Evolutionary conservation across 164 flowering plant species (phyloP).

Genomic region (Nelumbo lutea): DNA sequence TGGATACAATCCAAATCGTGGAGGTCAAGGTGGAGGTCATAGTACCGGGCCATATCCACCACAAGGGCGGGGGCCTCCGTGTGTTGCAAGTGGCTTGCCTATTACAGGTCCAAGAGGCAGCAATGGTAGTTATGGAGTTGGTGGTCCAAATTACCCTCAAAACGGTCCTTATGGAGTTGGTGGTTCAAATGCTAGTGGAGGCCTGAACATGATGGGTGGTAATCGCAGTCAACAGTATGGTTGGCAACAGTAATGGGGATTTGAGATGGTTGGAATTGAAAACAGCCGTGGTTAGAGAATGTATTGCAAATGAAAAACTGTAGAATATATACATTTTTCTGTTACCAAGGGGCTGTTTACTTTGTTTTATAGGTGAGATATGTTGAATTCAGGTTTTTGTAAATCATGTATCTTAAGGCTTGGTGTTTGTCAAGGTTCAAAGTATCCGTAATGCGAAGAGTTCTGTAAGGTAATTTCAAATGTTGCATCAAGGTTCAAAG

Average conservation of each 20-base stretch:
- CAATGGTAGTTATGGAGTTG: conserved; percentile 51
- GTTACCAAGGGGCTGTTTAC: no score
- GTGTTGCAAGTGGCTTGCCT: conserved; percentile 55
- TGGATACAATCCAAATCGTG: conserved; percentile 63
- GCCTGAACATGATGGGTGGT: conserved; percentile 65
- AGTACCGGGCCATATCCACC: conserved; percentile 57
- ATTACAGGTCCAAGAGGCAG: conserved; percentile 54
- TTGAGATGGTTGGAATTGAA: neutral
- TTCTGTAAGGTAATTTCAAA: no score
- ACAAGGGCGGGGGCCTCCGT: conserved; percentile 76
- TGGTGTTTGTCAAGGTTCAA: no score
- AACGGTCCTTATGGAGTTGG: conserved; percentile 46
- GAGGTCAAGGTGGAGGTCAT: conserved; percentile 63
- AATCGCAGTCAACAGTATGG: conserved; percentile 73
- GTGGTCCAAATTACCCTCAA: conserved; percentile 60
- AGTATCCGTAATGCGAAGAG: no score
- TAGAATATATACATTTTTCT: no score
- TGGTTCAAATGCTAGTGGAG: conserved; percentile 60
- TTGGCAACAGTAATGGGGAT: conserved; percentile 56
- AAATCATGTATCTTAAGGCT: no score
- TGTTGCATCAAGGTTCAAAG: no score
- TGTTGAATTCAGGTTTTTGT: no score
- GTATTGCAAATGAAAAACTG: no score
- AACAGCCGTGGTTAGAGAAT: no score
- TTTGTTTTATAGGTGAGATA: no score